These are phyloP conservation scores for Hypoxylon rickii DNA, from an alignment of 495 filamentous ascomycete species.

Conservation along the genomic window DNA sequence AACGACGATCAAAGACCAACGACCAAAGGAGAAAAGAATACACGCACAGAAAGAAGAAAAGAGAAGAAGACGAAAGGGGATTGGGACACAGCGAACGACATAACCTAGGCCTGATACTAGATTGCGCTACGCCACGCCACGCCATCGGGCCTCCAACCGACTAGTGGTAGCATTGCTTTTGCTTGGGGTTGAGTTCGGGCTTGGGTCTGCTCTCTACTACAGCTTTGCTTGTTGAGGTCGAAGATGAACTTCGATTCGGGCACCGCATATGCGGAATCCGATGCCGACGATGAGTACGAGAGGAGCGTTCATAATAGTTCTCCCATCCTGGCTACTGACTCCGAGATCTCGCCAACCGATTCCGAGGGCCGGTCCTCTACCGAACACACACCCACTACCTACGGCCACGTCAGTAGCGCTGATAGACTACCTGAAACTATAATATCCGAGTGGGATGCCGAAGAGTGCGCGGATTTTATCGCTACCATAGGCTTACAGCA, in stretches of 20 bases:
- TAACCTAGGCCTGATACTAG: slow-evolving; percentile 9
- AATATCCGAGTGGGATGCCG: slow-evolving; percentile 86
- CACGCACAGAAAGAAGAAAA: neutral
- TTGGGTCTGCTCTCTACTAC: no score
- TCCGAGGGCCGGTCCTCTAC: slow-evolving; percentile 73
- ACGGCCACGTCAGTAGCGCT: slow-evolving; percentile 68
- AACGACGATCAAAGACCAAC: no score
- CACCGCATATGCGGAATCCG: slow-evolving; percentile 77
- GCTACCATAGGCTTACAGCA: slow-evolving; percentile 77
- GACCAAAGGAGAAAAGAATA: neutral
- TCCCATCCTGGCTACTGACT: slow-evolving; percentile 74
- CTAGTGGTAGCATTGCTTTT: slow-evolving; percentile 4
- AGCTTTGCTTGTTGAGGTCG: slow-evolving; percentile 7
- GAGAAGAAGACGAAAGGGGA: neutral
- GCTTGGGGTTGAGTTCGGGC: slow-evolving; percentile 8
- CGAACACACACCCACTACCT: slow-evolving; percentile 87
- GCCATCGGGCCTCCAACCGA: slow-evolving; percentile 13
- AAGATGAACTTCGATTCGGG: slow-evolving; percentile 62
- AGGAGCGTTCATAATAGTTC: slow-evolving; percentile 74
- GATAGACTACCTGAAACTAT: slow-evolving; percentile 74
- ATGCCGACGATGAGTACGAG: slow-evolving; percentile 95
- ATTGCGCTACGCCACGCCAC: slow-evolving; percentile 13
- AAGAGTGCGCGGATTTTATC: slow-evolving; percentile 88
- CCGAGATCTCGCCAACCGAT: slow-evolving; percentile 77
- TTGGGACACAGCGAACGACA: slow-evolving; percentile 1